phyloP scores from a whole-genome alignment of 164 flowering plant genomes.

The Taxillus chinensis region DNA sequence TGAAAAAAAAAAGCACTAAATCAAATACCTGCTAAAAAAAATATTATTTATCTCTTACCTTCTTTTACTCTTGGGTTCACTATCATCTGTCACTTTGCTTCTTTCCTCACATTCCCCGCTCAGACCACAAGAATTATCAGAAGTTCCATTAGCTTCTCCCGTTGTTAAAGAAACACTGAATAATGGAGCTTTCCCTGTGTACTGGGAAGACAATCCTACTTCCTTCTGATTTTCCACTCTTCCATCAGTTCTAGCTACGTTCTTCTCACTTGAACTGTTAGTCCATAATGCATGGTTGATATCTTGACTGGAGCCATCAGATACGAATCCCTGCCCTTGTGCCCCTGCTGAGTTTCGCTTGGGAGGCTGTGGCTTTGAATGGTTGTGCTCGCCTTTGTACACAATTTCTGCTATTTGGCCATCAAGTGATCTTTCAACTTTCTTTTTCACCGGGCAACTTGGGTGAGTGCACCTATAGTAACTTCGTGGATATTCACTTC shows the following conservation, averaged over 20 bases:
- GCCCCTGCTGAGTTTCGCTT: slow-evolving; percentile 36
- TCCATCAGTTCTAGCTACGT: slow-evolving; percentile 29
- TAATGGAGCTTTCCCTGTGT: slow-evolving; percentile 17
- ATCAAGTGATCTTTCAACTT: slow-evolving; percentile 79
- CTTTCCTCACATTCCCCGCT: slow-evolving; percentile 63
- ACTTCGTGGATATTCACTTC: slow-evolving; percentile 86
- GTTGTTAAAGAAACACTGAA: slow-evolving; percentile 17
- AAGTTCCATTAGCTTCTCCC: slow-evolving; percentile 22
- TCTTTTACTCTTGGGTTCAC: slow-evolving; percentile 54
- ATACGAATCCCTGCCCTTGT: slow-evolving; percentile 25
- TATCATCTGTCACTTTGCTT: slow-evolving; percentile 42
- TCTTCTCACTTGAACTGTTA: slow-evolving; percentile 23
- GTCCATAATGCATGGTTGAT: slow-evolving; percentile 17
- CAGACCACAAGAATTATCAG: slow-evolving; percentile 48
- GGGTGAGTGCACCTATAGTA: slow-evolving; percentile 91
- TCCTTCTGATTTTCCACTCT: slow-evolving; percentile 32
- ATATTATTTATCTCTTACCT: slow-evolving; percentile 33
- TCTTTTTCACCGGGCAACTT: slow-evolving; percentile 86
- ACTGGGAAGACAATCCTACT: slow-evolving; percentile 18
- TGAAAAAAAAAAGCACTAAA: too few species aligned
- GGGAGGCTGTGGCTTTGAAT: slow-evolving; percentile 68
- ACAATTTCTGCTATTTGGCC: slow-evolving; percentile 90
- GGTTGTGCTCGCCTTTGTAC: slow-evolving; percentile 92
- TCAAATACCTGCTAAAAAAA: too few species aligned
- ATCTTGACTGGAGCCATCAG: slow-evolving; percentile 35